These are phyloP conservation scores for Davidsoniella virescens DNA, from an alignment of 2,329 filamentous ascomycete species.

Conservation along the genomic window DNA sequence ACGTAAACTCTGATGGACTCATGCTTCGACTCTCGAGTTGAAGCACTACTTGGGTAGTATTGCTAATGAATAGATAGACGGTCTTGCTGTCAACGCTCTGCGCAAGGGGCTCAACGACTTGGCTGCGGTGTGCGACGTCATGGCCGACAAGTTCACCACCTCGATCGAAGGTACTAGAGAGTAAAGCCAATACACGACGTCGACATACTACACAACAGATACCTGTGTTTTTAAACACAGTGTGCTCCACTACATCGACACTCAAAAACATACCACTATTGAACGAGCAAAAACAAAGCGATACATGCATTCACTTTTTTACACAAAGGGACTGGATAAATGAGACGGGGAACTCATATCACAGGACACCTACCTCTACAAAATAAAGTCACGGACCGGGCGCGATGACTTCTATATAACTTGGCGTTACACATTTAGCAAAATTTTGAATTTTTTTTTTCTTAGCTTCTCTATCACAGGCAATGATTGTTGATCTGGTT, in stretches of 20 bases:
- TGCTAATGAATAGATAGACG: constrained; percentile 34
- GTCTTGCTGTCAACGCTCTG: constrained; percentile 66
- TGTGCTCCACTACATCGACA: too few relatives aligned
- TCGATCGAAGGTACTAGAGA: constrained; percentile 37
- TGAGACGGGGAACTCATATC: too few relatives aligned
- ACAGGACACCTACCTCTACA: too few relatives aligned
- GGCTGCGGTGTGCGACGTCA: constrained; percentile 82
- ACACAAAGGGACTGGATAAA: too few relatives aligned
- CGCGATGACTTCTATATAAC: too few relatives aligned
- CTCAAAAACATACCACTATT: too few relatives aligned
- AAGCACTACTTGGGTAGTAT: not conserved
- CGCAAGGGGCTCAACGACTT: constrained; percentile 82
- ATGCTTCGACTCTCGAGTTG: not conserved
- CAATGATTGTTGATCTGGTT: not conserved
- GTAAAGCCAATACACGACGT: constrained; percentile 3
- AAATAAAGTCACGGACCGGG: too few relatives aligned
- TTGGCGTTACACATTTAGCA: too few relatives aligned
- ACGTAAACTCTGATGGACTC: constrained; percentile 21
- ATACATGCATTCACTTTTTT: not conserved
- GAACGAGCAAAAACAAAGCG: too few relatives aligned
- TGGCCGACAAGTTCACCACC: constrained; percentile 71
- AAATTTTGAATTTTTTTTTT: too few relatives aligned
- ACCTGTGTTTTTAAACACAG: not conserved
- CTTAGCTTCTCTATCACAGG: constrained; percentile 6
- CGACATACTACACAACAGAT: not conserved